A percentile compares a stretch with the other conserved stretches of the same genome.
These are phyloP conservation scores for Pseudogymnoascus sp. DNA, from an alignment of 2,329 filamentous ascomycete species.

Conservation along the genomic window DNA sequence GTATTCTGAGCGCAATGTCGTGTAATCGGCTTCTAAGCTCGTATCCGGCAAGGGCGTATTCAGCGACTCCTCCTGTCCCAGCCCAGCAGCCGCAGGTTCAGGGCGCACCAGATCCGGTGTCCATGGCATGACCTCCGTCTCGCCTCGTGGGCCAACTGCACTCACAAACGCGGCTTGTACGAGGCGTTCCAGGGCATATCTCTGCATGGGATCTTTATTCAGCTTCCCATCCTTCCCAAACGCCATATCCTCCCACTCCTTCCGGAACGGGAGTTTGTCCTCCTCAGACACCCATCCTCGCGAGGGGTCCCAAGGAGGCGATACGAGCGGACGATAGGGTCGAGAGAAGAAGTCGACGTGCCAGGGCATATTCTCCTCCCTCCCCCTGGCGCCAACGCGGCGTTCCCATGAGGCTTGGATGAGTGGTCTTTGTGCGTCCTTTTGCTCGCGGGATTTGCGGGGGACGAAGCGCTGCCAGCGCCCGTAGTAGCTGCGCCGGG, in stretches of 20 bases:
- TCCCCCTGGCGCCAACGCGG: neutral
- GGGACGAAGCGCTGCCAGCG: too few relatives aligned
- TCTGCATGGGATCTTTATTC: neutral
- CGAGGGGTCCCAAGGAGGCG: too few relatives aligned
- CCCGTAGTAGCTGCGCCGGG: too few relatives aligned
- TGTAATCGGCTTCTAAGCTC: neutral
- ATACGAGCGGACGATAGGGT: neutral
- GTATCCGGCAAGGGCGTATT: neutral
- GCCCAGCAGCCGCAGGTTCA: neutral
- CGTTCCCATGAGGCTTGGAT: too few relatives aligned
- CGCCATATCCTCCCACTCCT: neutral
- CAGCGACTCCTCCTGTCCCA: neutral
- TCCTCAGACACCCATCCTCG: neutral
- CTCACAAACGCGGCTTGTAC: neutral
- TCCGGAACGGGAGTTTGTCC: neutral
- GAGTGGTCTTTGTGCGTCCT: neutral
- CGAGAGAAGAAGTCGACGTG: neutral
- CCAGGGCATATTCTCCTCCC: neutral
- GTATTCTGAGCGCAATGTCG: neutral
- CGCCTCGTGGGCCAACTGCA: neutral
- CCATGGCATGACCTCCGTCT: neutral
- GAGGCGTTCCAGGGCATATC: neutral
- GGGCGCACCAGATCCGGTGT: neutral
- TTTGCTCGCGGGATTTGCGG: too few relatives aligned
- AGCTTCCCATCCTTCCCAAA: neutral